phyloP scores from a whole-genome alignment of 2,329 filamentous ascomycete genomes.

The Hypoxylon sp. region DNA sequence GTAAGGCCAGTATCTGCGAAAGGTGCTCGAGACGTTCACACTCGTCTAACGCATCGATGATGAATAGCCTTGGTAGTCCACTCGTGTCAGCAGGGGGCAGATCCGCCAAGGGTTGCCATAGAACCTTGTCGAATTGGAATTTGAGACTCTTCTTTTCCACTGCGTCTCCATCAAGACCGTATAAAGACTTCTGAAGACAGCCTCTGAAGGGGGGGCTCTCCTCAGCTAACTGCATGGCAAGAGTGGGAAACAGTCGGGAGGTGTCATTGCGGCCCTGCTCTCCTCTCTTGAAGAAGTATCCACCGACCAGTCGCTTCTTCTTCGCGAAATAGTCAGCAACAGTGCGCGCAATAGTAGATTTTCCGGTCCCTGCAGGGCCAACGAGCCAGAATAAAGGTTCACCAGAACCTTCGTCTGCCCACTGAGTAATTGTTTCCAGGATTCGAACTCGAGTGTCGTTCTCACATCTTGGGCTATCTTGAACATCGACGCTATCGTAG shows the following conservation, averaged over 20 bases:
- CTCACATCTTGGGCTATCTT: slow-evolving; percentile 11
- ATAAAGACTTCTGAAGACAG: slow-evolving; percentile 6
- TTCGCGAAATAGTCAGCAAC: slow-evolving; percentile 7
- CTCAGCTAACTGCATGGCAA: slow-evolving; percentile 14
- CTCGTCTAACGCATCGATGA: neutral
- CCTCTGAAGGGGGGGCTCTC: slow-evolving; percentile 1
- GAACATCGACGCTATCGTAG: slow-evolving; percentile 16
- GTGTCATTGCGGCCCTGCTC: slow-evolving; percentile 20
- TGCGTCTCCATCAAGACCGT: slow-evolving; percentile 48
- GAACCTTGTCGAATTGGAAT: slow-evolving; percentile 26
- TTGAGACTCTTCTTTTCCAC: slow-evolving; percentile 48
- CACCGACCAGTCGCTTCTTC: slow-evolving; percentile 11
- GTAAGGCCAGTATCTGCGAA: neutral
- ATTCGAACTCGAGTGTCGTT: slow-evolving; percentile 5
- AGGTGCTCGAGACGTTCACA: neutral
- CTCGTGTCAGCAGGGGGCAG: neutral
- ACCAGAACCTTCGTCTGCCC: slow-evolving; percentile 7
- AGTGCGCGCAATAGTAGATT: slow-evolving; percentile 20
- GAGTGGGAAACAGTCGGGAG: slow-evolving; percentile 15
- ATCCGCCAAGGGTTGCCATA: neutral
- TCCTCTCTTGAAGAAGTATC: slow-evolving; percentile 34
- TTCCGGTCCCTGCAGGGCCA: slow-evolving; percentile 24
- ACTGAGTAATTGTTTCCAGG: slow-evolving; percentile 9
- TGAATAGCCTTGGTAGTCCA: neutral
- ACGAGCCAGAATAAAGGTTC: slow-evolving; percentile 16